Base-by-base conservation (phyloP, 345 rosid species). In the Brassica incana region DNA sequence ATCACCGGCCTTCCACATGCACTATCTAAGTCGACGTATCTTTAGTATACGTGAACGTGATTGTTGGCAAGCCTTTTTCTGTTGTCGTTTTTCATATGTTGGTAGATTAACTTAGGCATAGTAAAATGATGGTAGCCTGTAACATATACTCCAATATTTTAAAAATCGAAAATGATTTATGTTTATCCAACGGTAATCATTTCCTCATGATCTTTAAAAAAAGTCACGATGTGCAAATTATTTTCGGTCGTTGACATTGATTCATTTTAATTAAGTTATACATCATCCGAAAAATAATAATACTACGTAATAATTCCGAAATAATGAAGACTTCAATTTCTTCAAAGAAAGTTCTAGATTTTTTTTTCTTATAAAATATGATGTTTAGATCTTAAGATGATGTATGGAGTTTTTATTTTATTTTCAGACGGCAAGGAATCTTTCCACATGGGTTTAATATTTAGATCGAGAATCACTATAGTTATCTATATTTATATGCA, bases 361-460 rank as follows among this genome's bases (percentile, higher is more conserved):
- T 8, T 63, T 16, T 11, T n/a, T 5, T 0, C 9, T 5, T 18
- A 27, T 4, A 30, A 25, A 40, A 20, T 12, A 54, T 35, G 58
- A 74, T 61, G 65, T 71, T 65, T 71, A 76, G 84, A 81, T 81
- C 80, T 76, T 75, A 76, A 52, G 23, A 20, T 20, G 70, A 76
- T 70, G 79, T 52, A 56, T 29, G 58, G 64, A 80, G 69, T 20
- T 71, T 64, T 33, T 60, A 80, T 45, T 75, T 77, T 69, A 45
- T 35, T 82, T 71, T 69, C 67, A 78, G 76, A 59, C 35, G 73
- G 67, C 67, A 60, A 1, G 85, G 85, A 78, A 82, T 82, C 85
- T 82, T 78, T 65, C 68, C 85, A 82, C 85, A 70, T 82, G 85
- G 82, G 73, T 70, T 69, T 69, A 38, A 67, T 77, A 61, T 78